phyloP scores from a whole-genome alignment of 371 early-diverging fungal species.

The Nematocida sp. region DNA sequence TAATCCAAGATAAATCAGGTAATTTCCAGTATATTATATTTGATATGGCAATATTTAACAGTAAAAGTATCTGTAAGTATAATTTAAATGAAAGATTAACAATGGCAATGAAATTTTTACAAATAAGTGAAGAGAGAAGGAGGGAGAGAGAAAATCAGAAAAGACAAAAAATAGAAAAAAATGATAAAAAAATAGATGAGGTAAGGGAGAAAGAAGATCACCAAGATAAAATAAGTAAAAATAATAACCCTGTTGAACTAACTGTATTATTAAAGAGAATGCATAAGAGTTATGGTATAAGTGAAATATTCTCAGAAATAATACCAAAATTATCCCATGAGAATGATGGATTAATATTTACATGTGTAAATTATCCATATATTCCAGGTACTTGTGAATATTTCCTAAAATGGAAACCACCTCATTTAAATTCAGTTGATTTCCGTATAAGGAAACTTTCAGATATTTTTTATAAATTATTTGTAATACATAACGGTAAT shows the following conservation, averaged over 20 bases:
- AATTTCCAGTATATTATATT: conserved; percentile 59
- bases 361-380: conserved; percentile 80
- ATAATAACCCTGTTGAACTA: not conserved
- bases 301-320: conserved; percentile 63
- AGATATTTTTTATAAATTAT: conserved; percentile 27
- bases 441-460: conserved; percentile 72
- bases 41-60: conserved; percentile 66
- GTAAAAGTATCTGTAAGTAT: conserved; percentile 15
- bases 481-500: not conserved
- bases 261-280: conserved; percentile 59
- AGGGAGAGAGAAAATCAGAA: not conserved
- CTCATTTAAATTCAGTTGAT: conserved; percentile 90
- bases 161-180: not conserved
- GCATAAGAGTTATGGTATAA: conserved; percentile 68
- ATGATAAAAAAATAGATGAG: conserved; percentile 29
- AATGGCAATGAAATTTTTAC: conserved; percentile 56
- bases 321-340: conserved; percentile 75
- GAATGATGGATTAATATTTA: conserved; percentile 92
- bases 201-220: not conserved
- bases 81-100: conserved; percentile 63
- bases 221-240: not conserved
- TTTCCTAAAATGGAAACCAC: conserved; percentile 97
- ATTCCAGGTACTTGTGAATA: conserved; percentile 77
- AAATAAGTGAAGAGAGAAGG: conserved; percentile 18
- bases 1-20: conserved; percentile 46